These are phyloP conservation scores for Ophiostoma perfectum DNA, from an alignment of 2,329 filamentous ascomycete species.

Conservation along the genomic window DNA sequence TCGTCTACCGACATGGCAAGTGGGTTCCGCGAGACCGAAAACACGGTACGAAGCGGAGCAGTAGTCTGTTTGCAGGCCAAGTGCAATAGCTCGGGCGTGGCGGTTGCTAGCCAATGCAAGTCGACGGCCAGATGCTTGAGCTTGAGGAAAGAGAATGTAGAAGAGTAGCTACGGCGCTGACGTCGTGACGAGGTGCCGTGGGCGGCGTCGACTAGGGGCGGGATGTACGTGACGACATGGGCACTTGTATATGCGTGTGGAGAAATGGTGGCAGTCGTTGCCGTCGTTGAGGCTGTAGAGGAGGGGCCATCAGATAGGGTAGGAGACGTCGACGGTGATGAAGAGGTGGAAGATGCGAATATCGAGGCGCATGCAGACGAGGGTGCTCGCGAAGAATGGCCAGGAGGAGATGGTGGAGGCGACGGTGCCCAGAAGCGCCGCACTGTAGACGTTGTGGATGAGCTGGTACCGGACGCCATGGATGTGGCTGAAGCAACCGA, in stretches of 20 bases:
- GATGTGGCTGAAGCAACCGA: conserved; percentile 17
- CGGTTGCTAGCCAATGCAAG: conserved; percentile 16
- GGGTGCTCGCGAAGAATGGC: not conserved
- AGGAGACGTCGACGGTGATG: not conserved
- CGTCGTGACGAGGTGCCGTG: conserved; percentile 31
- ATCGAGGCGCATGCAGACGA: not conserved
- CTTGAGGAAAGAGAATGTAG: not conserved
- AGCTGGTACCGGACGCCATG: not conserved
- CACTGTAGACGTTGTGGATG: conserved; percentile 16
- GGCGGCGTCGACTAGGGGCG: conserved; percentile 35
- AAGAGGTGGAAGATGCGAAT: not conserved
- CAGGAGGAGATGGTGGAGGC: not conserved
- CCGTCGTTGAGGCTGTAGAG: not conserved
- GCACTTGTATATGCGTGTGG: conserved; percentile 16
- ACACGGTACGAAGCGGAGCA: not conserved
- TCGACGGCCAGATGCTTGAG: conserved; percentile 13
- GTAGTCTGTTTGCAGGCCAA: not conserved
- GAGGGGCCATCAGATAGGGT: not conserved
- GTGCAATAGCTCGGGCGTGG: conserved; percentile 15
- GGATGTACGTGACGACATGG: conserved; percentile 33
- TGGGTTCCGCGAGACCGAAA: not conserved
- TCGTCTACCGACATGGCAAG: conserved; percentile 31
- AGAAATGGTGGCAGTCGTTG: not conserved
- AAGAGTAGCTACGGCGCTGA: conserved; percentile 26
- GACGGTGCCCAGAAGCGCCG: conserved; percentile 25